Conservation (phyloP, 257 asterid genomes). For the Solanum virginianum region DNA sequence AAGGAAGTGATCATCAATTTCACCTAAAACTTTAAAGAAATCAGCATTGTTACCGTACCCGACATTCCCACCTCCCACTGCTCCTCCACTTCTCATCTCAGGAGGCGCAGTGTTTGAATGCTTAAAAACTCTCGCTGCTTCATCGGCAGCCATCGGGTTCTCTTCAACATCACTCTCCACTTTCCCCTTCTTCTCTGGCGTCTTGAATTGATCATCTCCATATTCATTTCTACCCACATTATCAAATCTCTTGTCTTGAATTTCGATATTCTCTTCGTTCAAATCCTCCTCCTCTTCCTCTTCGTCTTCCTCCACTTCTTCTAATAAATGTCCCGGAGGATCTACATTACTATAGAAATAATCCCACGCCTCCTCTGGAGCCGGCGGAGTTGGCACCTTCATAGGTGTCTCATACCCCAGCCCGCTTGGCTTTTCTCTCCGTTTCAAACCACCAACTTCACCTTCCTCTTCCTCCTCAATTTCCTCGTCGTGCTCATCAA, state of each 20-base stretch:
- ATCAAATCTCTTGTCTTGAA: conserved; percentile 5
- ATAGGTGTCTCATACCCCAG: conserved; percentile 24
- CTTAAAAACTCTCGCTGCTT: conserved; percentile 38
- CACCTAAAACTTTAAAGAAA: conserved; percentile 56
- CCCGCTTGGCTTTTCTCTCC: conserved; percentile 25
- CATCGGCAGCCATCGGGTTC: conserved; percentile 16
- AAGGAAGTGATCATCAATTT: conserved; percentile 78
- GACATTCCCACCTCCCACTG: conserved; percentile 11
- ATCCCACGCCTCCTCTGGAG: conserved; percentile 85
- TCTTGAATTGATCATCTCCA: conserved; percentile 24
- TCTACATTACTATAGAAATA: conserved; percentile 48
- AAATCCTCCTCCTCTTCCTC: conserved; percentile 14
- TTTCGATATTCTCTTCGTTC: conserved; percentile 28
- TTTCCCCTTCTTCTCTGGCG: conserved; percentile 55
- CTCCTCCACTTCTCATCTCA: conserved; percentile 17
- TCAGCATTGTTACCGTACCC: conserved; percentile 45
- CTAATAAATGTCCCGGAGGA: conserved; percentile 28
- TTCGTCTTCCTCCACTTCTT: conserved; percentile 43
- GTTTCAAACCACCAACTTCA: conserved; percentile 3
- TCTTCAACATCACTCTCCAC: conserved; percentile 44
- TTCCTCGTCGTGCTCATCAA: conserved; percentile 47
- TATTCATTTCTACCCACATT: conserved; percentile 17
- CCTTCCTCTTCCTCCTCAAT: conserved; percentile 26
- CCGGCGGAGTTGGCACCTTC: conserved; percentile 32
- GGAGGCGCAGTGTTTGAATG: conserved; percentile 91